Evolutionary conservation across 495 filamentous ascomycete species (phyloP), one percentile per base, ranked within the genome.

Genomic region (Lasiosphaeria ovina): DNA sequence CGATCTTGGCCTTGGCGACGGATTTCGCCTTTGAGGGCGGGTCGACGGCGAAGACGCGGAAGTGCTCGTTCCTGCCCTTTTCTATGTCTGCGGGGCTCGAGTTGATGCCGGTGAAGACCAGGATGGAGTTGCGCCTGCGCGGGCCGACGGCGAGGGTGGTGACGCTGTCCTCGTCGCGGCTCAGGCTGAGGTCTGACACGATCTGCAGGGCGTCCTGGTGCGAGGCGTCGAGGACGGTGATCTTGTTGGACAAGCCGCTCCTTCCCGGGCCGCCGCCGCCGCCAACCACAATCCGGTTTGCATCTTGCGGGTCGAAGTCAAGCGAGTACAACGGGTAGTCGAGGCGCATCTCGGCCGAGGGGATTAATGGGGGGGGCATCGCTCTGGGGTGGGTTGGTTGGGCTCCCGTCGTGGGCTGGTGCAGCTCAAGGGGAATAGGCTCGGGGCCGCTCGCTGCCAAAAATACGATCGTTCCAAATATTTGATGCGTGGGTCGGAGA

Each of bases 191-290:
- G 65, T 94, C 89, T 61, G 86, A 81, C n/a, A 80, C 72, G 64
- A 87, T 78, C 45, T 81, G 78, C 49, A 96, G 73, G 32, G 89
- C 79, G 12, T 83, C 74, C 1, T 69, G 66, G 64, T 77, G 80
- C 77, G 81, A 81, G 69, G 86, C 80, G 68, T 94, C 87, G 35
- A 97, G 77, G 35, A 92, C 75, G 32, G 83, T 87, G 71, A 98
- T 92, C 75, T 93, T 93, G 74, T 97, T 98, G 35, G 86, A 85
- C 38, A 97, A 91, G 51, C 93, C 94, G 68, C 83, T 94, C 58
- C 87, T 85, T 44, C 88, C 85, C 68, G 92, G 87, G 17, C 93
- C 93, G 61, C 93, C 93, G 52, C 94, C 94, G 34, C 94, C 93
- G 40, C 87, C 93, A n/a, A 97, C 91, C 8, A 96, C 76, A 35